Percentiles rank a stretch among this genome's conserved stretches.
Evolutionary conservation across 2,329 filamentous ascomycete genomes (phyloP).

Genomic region (Endoconidiophora laricicola): DNA sequence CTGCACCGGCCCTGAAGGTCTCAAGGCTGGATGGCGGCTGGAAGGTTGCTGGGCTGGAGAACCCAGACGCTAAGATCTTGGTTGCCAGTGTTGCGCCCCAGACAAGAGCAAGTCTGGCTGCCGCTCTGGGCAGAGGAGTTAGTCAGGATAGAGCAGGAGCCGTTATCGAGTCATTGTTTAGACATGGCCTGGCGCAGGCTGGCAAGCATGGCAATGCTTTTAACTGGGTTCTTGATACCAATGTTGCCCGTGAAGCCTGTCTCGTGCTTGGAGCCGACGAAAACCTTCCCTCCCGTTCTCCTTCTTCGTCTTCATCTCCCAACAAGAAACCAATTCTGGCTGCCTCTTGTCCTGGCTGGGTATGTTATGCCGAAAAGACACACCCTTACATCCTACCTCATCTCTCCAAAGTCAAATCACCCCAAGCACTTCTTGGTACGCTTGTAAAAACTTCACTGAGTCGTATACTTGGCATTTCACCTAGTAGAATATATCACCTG

Average conservation of each 20-base stretch:
- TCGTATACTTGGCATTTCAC: slow-evolving; percentile 51
- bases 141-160: slow-evolving; percentile 57
- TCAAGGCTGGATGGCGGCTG: slow-evolving; percentile 14
- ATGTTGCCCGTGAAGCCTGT: slow-evolving; percentile 62
- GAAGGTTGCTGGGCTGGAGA: slow-evolving; percentile 35
- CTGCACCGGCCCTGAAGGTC: slow-evolving; percentile 32
- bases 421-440: slow-evolving; percentile 81
- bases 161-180: slow-evolving; percentile 68
- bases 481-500: slow-evolving; percentile 79
- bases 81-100: slow-evolving; percentile 90
- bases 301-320: slow-evolving; percentile 14
- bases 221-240: slow-evolving; percentile 81
- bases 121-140: slow-evolving; percentile 56
- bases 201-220: slow-evolving; percentile 64
- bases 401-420: slow-evolving; percentile 79
- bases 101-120: slow-evolving; percentile 73
- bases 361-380: slow-evolving; percentile 97
- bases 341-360: slow-evolving; percentile 91
- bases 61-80: slow-evolving; percentile 56
- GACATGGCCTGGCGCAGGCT: slow-evolving; percentile 47
- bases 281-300: slow-evolving; percentile 26
- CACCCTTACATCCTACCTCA: slow-evolving; percentile 87
- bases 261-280: slow-evolving; percentile 68
- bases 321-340: slow-evolving; percentile 49
- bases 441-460: slow-evolving; percentile 76